Evolutionary conservation across 371 early-diverging fungal species (phyloP).

Genomic region (Mortierella sp.): DNA sequence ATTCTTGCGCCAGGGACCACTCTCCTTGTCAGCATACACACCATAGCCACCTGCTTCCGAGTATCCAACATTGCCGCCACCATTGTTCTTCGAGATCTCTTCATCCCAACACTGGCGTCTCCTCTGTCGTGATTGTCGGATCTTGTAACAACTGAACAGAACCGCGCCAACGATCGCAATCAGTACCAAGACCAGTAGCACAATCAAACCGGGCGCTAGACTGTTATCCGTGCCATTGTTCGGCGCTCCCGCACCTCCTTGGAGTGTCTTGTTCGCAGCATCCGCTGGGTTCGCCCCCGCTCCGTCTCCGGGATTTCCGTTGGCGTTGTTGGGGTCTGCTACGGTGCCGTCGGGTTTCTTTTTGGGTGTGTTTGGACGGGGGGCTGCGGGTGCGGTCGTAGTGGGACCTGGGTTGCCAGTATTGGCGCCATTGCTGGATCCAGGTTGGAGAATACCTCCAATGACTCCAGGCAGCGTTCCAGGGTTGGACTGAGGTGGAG

Average conservation of each 20-base stretch:
- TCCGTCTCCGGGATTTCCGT: background rate
- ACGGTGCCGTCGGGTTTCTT: background rate
- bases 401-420: too few species aligned
- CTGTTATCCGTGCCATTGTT: background rate
- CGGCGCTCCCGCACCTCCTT: too few species aligned
- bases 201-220: conserved; percentile 34
- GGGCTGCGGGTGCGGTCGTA: background rate
- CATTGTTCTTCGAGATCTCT: conserved; percentile 38
- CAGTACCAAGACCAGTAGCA: conserved; percentile 14
- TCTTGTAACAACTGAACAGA: conserved; percentile 31
- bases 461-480: conserved; percentile 18
- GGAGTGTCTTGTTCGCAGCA: background rate
- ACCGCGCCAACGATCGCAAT: conserved; percentile 20
- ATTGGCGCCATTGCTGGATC: background rate
- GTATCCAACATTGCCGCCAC: conserved; percentile 34
- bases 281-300: background rate
- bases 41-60: conserved; percentile 39
- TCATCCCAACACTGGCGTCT: conserved; percentile 36
- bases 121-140: conserved; percentile 32
- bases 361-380: background rate
- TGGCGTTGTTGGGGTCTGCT: background rate
- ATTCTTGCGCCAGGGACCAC: conserved; percentile 34
- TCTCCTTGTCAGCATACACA: conserved; percentile 31
- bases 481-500: background rate
- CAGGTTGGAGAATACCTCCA: conserved; percentile 7